phyloP scores from a whole-genome alignment of 306 rosid species.

The Quercus engelmannii region DNA sequence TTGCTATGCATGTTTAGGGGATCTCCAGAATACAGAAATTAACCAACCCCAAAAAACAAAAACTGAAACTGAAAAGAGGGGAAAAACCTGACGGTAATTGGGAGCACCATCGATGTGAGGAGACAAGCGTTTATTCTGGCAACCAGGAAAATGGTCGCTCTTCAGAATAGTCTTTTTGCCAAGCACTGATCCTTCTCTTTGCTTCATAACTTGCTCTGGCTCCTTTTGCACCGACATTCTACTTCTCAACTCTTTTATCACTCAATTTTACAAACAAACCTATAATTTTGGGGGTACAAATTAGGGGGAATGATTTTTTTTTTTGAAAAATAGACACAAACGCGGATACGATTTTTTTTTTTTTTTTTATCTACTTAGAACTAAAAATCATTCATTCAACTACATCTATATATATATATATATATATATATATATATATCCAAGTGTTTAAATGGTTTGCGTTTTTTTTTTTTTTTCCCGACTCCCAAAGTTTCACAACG shows the following conservation, averaged over 20 bases:
- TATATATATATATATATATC: no score
- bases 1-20: no score
- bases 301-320: no score
- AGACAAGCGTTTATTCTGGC: slow-evolving; percentile 82
- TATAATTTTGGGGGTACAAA: no score
- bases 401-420: no score
- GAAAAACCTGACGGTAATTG: slow-evolving; percentile 73
- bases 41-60: background rate
- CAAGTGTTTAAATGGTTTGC: no score
- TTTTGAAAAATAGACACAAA: no score
- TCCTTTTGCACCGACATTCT: slow-evolving; percentile 54
- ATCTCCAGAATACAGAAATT: no score
- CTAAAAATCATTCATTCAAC: no score
- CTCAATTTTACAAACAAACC: no score
- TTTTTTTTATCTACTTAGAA: no score
- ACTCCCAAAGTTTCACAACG: slow-evolving; percentile 8
- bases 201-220: slow-evolving; percentile 77
- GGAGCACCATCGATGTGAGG: slow-evolving; percentile 98
- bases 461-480: background rate
- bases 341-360: no score
- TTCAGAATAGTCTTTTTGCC: slow-evolving; percentile 93
- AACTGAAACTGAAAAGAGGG: background rate
- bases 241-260: background rate
- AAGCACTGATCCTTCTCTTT: slow-evolving; percentile 73
- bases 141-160: slow-evolving; percentile 96